Evolutionary conservation across 805 yeast species (phyloP).

Genomic region (Zygoascus flipseniorum): DNA sequence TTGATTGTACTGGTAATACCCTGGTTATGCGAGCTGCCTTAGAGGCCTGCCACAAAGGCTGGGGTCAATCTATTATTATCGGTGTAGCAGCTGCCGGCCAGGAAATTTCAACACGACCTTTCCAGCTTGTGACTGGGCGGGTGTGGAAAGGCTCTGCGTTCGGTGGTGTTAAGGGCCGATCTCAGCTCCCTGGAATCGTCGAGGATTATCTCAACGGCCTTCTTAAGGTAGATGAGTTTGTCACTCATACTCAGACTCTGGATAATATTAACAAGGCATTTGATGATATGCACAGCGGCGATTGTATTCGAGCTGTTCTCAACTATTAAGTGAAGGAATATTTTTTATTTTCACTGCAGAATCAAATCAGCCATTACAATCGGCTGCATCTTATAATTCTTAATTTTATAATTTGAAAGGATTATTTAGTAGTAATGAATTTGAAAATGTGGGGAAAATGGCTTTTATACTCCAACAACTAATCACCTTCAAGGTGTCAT

Average conservation of each 20-base stretch:
- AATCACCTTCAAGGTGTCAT: too few relatives aligned
- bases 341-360: not conserved
- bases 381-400: too few relatives aligned
- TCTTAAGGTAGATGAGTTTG: slow-evolving; percentile 87
- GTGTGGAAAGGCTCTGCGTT: slow-evolving; percentile 99
- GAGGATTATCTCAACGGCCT: slow-evolving; percentile 74
- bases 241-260: slow-evolving; percentile 81
- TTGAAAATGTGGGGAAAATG: too few relatives aligned
- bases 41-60: slow-evolving; percentile 97
- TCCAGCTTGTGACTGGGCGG: slow-evolving; percentile 98
- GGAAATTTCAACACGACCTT: slow-evolving; percentile 94
- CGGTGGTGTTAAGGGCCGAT: slow-evolving; percentile 97
- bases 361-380: too few relatives aligned
- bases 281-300: slow-evolving; percentile 91
- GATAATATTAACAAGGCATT: slow-evolving; percentile 79
- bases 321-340: slow-evolving; percentile 3
- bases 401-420: too few relatives aligned
- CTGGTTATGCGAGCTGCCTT: slow-evolving; percentile 92
- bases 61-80: slow-evolving; percentile 93
- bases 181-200: slow-evolving; percentile 87
- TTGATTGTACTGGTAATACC: slow-evolving; percentile 97
- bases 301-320: slow-evolving; percentile 87
- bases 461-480: too few relatives aligned
- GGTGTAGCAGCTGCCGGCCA: slow-evolving; percentile 99
- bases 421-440: too few relatives aligned